These are phyloP conservation scores for Leishmania lainsoni DNA, from an alignment of 208 protist genomes.

Conservation along the genomic window DNA sequence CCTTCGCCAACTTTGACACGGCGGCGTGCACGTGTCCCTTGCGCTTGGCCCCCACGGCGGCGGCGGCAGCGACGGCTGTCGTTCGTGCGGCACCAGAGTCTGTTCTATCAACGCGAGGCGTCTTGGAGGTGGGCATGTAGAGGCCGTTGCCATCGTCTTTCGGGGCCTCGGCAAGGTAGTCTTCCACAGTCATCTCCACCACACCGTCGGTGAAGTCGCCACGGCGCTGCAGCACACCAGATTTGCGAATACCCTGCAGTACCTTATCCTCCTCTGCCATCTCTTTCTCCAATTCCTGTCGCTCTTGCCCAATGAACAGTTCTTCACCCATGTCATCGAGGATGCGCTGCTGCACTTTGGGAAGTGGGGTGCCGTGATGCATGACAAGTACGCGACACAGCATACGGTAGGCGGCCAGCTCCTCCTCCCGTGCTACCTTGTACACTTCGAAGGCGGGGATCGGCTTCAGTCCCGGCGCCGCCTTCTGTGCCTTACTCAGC, in stretches of 20 bases:
- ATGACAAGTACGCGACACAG: conserved; percentile 80
- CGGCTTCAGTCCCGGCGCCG: conserved; percentile 31
- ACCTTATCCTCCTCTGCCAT: conserved; percentile 56
- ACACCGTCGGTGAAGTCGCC: conserved; percentile 85
- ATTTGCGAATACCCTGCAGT: conserved; percentile 48
- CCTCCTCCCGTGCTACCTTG: conserved; percentile 80
- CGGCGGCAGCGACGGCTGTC: conserved; percentile 2
- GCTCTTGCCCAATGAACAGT: conserved; percentile 26
- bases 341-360: conserved; percentile 59
- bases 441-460: conserved; percentile 78
- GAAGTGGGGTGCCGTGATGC: conserved; percentile 52
- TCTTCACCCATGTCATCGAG: conserved; percentile 80
- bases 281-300: conserved; percentile 52
- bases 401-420: conserved; percentile 72
- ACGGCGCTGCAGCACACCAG: conserved; percentile 57
- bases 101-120: conserved; percentile 28
- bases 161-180: conserved; percentile 19
- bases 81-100: not conserved
- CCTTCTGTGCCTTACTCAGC: conserved; percentile 48
- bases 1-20: conserved; percentile 30
- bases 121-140: conserved; percentile 28
- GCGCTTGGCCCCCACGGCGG: conserved; percentile 20
- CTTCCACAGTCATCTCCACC: conserved; percentile 65
- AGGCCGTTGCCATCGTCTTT: conserved; percentile 49
- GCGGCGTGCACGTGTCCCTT: conserved; percentile 22